Conservation (phyloP, 208 protist species). For the Leishmania major region DNA sequence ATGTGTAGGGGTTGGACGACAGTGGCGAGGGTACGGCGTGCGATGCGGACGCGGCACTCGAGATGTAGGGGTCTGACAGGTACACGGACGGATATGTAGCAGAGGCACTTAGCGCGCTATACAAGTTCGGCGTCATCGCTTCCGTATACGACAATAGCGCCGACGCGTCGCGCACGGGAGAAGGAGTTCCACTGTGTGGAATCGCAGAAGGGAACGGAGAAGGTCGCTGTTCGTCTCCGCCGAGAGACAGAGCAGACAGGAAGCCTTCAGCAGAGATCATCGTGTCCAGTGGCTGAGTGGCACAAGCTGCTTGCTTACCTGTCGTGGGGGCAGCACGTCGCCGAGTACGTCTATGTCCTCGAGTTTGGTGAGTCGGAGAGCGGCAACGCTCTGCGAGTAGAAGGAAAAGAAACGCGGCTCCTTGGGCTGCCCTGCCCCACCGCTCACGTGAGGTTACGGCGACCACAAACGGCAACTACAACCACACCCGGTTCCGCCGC, state of each 20-base stretch:
- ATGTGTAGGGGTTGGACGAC: neutral
- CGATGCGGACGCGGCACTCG: neutral
- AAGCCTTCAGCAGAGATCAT: conserved; percentile 21
- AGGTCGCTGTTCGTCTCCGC: neutral
- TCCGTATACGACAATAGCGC: neutral
- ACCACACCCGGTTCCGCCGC: neutral
- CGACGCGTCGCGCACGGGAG: conserved; percentile 9
- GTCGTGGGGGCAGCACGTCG: neutral
- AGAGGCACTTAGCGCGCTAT: conserved; percentile 14
- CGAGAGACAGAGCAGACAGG: conserved; percentile 25
- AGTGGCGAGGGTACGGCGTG: neutral
- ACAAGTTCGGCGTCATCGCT: conserved; percentile 9
- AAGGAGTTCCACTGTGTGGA: conserved; percentile 2
- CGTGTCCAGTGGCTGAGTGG: too few relatives aligned
- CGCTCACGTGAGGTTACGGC: neutral
- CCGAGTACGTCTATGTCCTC: neutral
- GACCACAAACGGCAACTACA: neutral
- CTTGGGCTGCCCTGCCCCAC: neutral
- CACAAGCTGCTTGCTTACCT: neutral
- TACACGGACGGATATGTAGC: conserved; percentile 6
- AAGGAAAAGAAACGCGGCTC: neutral
- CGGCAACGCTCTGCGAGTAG: neutral
- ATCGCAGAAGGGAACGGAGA: neutral
- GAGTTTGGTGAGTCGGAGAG: neutral
- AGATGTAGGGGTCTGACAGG: conserved; percentile 7